A percentile compares a stretch with the other conserved stretches of the same genome.
Evolutionary conservation across 73 alveolate species (phyloP).

Genomic region (Urostyla sp.): DNA sequence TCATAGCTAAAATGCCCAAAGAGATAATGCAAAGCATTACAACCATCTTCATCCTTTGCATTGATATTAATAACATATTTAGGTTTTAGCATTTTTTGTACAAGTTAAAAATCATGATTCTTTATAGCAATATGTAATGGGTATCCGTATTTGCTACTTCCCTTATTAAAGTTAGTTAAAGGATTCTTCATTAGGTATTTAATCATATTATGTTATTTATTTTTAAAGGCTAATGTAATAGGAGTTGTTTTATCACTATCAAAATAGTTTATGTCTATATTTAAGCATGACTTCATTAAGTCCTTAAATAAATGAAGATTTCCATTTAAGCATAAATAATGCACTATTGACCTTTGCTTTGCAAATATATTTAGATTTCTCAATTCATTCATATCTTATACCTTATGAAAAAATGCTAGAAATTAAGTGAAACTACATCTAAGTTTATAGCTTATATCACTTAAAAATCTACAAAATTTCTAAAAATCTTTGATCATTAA

Average conservation of each 20-base stretch:
- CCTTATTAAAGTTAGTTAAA: background rate
- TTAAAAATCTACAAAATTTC: constrained; percentile 5
- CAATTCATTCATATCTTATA: background rate
- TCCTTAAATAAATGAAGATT: constrained; percentile 46
- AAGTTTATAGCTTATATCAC: background rate
- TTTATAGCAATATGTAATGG: constrained; percentile 39
- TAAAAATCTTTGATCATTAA: constrained; percentile 39
- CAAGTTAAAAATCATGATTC: constrained; percentile 52
- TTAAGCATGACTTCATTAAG: background rate
- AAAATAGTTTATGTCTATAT: background rate
- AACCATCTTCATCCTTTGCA: constrained; percentile 35
- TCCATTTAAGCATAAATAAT: constrained; percentile 46
- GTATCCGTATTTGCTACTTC: constrained; percentile 22
- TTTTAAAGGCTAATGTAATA: constrained; percentile 40
- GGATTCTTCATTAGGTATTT: background rate
- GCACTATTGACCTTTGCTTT: constrained; percentile 23
- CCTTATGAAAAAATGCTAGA: constrained; percentile 28
- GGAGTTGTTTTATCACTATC: constrained; percentile 53
- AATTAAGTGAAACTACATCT: constrained; percentile 38
- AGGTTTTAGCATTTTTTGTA: constrained; percentile 16
- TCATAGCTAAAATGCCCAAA: constrained; percentile 30
- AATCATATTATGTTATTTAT: background rate
- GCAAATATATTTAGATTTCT: constrained; percentile 20
- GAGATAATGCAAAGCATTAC: constrained; percentile 42
- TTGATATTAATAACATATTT: constrained; percentile 10